Conservation (phyloP, 371 early-diverging fungal genomes). For the Lichtheimia hyalospora region DNA sequence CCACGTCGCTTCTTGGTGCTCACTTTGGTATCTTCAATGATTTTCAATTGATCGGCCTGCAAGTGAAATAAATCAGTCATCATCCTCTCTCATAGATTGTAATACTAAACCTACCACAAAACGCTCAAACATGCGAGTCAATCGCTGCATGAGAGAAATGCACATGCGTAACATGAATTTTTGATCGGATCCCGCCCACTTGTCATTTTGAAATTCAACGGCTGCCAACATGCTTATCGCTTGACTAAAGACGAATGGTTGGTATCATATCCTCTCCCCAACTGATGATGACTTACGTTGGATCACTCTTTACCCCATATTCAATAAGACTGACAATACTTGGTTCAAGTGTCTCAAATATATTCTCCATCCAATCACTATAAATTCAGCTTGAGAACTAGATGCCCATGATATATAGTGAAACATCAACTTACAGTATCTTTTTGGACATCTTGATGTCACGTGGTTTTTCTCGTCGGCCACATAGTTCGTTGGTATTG, state of each 20-base stretch:
- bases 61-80: no score
- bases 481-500: constrained; percentile 36
- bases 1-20: constrained; percentile 86
- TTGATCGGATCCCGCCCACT: constrained; percentile 62
- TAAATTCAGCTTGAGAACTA: neutral
- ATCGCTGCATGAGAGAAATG: constrained; percentile 62
- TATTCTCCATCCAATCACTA: constrained; percentile 76
- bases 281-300: constrained; percentile 47
- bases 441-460: constrained; percentile 68
- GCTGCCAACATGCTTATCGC: constrained; percentile 84
- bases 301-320: constrained; percentile 76
- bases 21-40: constrained; percentile 91
- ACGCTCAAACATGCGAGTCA: constrained; percentile 72
- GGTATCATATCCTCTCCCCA: neutral
- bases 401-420: neutral
- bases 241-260: constrained; percentile 20
- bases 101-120: constrained; percentile 61
- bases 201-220: constrained; percentile 71
- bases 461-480: constrained; percentile 58
- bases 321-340: constrained; percentile 76
- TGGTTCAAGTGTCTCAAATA: constrained; percentile 78
- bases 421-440: constrained; percentile 33
- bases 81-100: no score
- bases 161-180: constrained; percentile 69
- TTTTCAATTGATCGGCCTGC: constrained; percentile 83